A percentile compares a stretch with the other conserved stretches of the same genome.
These are phyloP conservation scores for Sordariomycetes sp. DNA, from an alignment of 2,329 filamentous ascomycete genomes.

Conservation along the genomic window DNA sequence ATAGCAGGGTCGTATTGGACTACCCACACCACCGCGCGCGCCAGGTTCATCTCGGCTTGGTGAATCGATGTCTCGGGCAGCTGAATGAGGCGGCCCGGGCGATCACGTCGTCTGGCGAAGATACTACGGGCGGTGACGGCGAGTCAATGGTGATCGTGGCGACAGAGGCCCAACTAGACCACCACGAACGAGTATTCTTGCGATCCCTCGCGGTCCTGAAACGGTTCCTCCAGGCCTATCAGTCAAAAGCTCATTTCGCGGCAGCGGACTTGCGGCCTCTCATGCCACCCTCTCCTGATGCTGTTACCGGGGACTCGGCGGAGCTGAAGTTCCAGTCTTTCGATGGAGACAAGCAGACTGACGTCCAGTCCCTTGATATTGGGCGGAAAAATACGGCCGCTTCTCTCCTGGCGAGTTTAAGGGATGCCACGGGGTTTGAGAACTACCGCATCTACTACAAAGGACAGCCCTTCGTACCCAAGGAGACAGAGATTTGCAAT, in stretches of 20 bases:
- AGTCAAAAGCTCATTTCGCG: slow-evolving; percentile 48
- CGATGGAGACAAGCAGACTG: slow-evolving; percentile 46
- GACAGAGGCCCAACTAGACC: slow-evolving; percentile 30
- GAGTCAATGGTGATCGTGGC: slow-evolving; percentile 41
- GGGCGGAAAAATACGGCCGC: slow-evolving; percentile 61
- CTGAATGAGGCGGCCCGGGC: slow-evolving; percentile 51
- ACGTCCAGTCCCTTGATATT: slow-evolving; percentile 52
- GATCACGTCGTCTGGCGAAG: slow-evolving; percentile 38
- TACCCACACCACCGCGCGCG: slow-evolving; percentile 39
- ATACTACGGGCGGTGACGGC: slow-evolving; percentile 30
- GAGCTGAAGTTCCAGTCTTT: slow-evolving; percentile 67
- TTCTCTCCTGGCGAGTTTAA: slow-evolving; percentile 57
- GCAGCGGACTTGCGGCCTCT: slow-evolving; percentile 45
- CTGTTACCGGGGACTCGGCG: slow-evolving; percentile 51
- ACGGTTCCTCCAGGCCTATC: slow-evolving; percentile 56
- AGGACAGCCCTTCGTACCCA: slow-evolving; percentile 54
- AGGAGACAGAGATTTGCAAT: slow-evolving; percentile 44
- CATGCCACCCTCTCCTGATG: slow-evolving; percentile 37
- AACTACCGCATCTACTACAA: slow-evolving; percentile 65
- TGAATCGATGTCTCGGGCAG: slow-evolving; percentile 63
- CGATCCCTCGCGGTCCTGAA: slow-evolving; percentile 59
- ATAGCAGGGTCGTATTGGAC: slow-evolving; percentile 37
- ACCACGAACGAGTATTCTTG: slow-evolving; percentile 52
- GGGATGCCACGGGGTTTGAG: slow-evolving; percentile 61
- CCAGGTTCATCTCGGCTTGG: slow-evolving; percentile 56